Evolutionary conservation across 2,329 filamentous ascomycete genomes (phyloP), one percentile per base, ranked within the genome.

Genomic region (Colletotrichum costaricense): DNA sequence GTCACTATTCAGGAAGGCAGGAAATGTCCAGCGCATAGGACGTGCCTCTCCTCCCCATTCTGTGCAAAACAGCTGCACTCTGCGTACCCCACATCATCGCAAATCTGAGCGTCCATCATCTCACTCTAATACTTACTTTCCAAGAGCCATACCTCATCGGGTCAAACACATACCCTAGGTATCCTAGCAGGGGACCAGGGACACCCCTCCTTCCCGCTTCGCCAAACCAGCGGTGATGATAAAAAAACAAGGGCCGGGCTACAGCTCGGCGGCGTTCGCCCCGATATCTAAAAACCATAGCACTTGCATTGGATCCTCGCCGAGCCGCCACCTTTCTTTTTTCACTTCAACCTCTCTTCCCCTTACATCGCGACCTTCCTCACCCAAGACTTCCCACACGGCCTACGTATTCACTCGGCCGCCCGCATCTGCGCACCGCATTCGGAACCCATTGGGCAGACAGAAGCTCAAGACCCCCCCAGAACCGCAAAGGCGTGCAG

Each of bases 211-310:
- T 19, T 22, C 19, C 19, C 8, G 19, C 42, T 22, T 26, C 3
- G 49, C 60, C 42, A 22, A 35, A 54, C 42, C 46, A 35, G 60
- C 60, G 60, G 60, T 63, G 60, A 63, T 63, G 60, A 63, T 26
- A 7, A 42, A 49, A 49, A 49, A 49, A 11, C 19, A 5, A 11
- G 42, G 42, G 42, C 42, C 42, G 16, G 42, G 42, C 19, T 16
- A 42, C 42, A 49, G 19, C 19, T 49, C 42, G 42, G 42, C 42
- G 19, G 19, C 42, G 12, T 35, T 54, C n/a, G 12, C 30, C 26
- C 60, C n/a, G 59, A 49, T 4, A 46, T 63, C 46, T 11, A 28
- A 22, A 9, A 38, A 38, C 24, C 26, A 60, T 4, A 22, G 22
- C 33, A 42, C 33, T 60, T 26, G 24, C 58, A 24, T 28, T 28